phyloP scores from a whole-genome alignment of 352 stramenopile genomes.

The Phytophthora foliorum region DNA sequence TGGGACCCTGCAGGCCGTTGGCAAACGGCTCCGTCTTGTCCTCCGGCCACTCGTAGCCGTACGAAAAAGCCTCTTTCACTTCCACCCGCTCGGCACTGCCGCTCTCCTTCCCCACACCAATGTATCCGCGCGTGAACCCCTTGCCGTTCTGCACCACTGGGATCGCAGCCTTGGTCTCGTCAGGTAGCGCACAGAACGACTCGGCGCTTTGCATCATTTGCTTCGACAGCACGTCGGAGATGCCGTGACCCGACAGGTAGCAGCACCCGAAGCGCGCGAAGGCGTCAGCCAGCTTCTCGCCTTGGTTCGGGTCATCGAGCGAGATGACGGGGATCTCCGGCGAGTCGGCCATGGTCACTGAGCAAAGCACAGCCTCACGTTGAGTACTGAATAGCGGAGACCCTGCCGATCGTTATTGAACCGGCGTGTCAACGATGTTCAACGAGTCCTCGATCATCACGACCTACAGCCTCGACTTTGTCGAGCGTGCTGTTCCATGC shows the following conservation, averaged over 20 bases:
- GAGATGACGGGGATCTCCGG: slow-evolving; percentile 60
- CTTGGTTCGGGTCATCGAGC: slow-evolving; percentile 56
- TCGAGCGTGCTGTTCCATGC: not conserved
- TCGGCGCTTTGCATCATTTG: slow-evolving; percentile 64
- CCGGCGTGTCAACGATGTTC: slow-evolving; percentile 5
- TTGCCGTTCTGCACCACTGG: slow-evolving; percentile 69
- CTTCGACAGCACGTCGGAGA: slow-evolving; percentile 55
- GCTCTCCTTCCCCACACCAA: slow-evolving; percentile 83
- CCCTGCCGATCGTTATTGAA: not conserved
- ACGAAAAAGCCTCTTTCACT: slow-evolving; percentile 88
- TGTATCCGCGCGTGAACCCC: slow-evolving; percentile 84
- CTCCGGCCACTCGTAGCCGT: slow-evolving; percentile 77
- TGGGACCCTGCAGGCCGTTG: slow-evolving; percentile 76
- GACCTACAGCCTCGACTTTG: too few species aligned
- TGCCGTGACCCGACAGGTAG: slow-evolving; percentile 76
- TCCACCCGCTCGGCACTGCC: slow-evolving; percentile 81
- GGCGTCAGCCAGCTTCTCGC: slow-evolving; percentile 57
- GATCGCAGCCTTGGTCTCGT: slow-evolving; percentile 61
- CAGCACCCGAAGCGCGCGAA: slow-evolving; percentile 82
- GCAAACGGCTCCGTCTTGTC: slow-evolving; percentile 30
- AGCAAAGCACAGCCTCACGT: slow-evolving; percentile 14
- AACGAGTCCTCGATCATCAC: not conserved
- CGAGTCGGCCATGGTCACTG: slow-evolving; percentile 12
- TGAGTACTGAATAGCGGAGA: not conserved
- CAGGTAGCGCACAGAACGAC: slow-evolving; percentile 68